These are phyloP conservation scores for Jaapia argillacea DNA, from an alignment of 768 basidiomycete genomes.

Conservation along the genomic window DNA sequence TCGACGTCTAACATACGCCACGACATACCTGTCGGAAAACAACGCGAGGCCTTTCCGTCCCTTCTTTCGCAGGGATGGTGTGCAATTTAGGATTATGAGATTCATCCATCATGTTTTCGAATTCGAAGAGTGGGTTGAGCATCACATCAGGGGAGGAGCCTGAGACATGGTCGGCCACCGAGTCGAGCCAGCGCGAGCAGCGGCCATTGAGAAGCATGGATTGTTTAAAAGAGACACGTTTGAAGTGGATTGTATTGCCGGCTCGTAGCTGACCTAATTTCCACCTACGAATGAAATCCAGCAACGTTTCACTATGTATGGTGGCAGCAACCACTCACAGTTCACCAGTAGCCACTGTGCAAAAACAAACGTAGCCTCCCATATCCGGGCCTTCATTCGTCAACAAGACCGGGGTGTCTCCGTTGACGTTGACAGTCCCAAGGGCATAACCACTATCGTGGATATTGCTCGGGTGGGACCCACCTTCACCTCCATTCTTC, in stretches of 20 bases:
- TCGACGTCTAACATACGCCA: too few species aligned
- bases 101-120: conserved; percentile 21
- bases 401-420: conserved; percentile 62
- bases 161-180: too few species aligned
- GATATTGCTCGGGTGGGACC: conserved; percentile 60
- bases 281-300: conserved; percentile 35
- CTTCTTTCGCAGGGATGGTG: conserved; percentile 7
- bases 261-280: conserved; percentile 57
- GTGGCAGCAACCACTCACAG: conserved; percentile 27
- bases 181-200: conserved; percentile 21
- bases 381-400: conserved; percentile 52
- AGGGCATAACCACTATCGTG: conserved; percentile 49
- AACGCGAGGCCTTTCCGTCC: conserved; percentile 20
- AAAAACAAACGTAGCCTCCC: conserved; percentile 51
- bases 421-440: conserved; percentile 52
- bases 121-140: background rate
- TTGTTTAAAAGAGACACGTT: conserved; percentile 33
- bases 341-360: conserved; percentile 41
- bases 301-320: background rate
- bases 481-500: conserved; percentile 51
- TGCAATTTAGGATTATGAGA: conserved; percentile 26
- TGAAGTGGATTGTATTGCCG: conserved; percentile 44
- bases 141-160: too few species aligned
- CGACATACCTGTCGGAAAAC: conserved; percentile 43
- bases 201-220: conserved; percentile 20